Base-by-base conservation (phyloP, 345 rosid genomes). In the Conringia planisiliqua region DNA sequence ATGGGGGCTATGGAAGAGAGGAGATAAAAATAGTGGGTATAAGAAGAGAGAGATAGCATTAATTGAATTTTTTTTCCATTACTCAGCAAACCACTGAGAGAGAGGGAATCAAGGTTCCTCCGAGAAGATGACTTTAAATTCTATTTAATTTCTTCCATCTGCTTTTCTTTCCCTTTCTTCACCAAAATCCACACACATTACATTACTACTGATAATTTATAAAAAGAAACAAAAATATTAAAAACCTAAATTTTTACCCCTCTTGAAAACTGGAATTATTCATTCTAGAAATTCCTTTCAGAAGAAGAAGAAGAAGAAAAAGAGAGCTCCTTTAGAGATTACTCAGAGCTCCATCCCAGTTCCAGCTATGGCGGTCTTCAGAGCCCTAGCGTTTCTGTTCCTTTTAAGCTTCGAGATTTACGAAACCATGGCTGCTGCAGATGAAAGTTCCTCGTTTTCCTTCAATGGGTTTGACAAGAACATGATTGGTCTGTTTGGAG, bases 401-500 rank as follows among this genome's bases (percentile, higher is more conserved):
- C 7, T 86, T 61, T 51, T 79, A 85, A 72, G 73, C 82, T 71
- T 83, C 59, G 52, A 75, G 46, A 33, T 77, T 64, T 60, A 57
- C 73, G 29, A 43, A 62, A 5, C 52, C 3, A 13, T 81, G 14
- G 43, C 66, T 48, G 85, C 85, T 4, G 3, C 30, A 13, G 84
- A 75, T 59, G 86, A 52, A 46, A 66, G 40, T 65, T 70, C 79
- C 24, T 82, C 87, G 26, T 91, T 90, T 79, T 82, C 83, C 52
- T 88, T 84, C 73, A 51, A 70, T 66, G 83, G 79, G 40, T 90
- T 85, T 78, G 82, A 73, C 59, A 68, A 86, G 76, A 76, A 26
- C 55, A 67, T 22, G 24, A 22, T 50, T 64, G 86, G 76, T 81
- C 71, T 94, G 47, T 81, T 82, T 54, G 92, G 97, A 24, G 96